Conservation (phyloP, 2,329 filamentous ascomycete species). For the Trichophyton rubrum region DNA sequence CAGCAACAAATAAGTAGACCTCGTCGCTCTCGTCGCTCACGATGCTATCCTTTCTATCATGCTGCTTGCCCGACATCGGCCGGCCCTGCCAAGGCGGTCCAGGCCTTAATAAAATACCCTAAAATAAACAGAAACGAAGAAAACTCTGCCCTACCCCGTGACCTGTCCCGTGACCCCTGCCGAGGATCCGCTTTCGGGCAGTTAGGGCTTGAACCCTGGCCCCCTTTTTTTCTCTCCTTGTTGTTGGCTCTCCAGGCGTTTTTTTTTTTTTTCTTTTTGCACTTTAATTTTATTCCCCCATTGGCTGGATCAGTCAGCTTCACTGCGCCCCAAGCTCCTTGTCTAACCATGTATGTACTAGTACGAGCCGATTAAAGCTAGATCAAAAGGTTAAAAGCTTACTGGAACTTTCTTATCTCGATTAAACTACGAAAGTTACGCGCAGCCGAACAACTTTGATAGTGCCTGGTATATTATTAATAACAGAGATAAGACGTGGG, state of each 20-base stretch:
- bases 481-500: neutral
- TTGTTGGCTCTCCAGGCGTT: neutral
- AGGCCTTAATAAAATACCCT: neutral
- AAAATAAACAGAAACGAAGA: neutral
- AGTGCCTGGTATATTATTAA: no score
- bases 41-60: no score
- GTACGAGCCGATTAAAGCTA: no score
- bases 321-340: no score
- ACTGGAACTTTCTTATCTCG: neutral
- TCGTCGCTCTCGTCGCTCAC: no score
- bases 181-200: neutral
- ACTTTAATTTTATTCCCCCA: neutral
- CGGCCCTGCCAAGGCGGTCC: neutral
- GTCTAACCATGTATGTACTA: neutral
- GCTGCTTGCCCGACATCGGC: neutral
- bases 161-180: neutral
- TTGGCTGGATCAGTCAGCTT: neutral
- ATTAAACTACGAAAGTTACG: neutral
- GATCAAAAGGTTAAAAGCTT: neutral
- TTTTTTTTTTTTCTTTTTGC: neutral
- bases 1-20: conserved; percentile 46
- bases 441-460: neutral
- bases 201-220: neutral
- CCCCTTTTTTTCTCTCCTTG: no score
- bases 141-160: conserved; percentile 2